These are phyloP conservation scores for Pichia rugopelliculosa DNA, from an alignment of 805 yeast genomes.

Conservation along the genomic window DNA sequence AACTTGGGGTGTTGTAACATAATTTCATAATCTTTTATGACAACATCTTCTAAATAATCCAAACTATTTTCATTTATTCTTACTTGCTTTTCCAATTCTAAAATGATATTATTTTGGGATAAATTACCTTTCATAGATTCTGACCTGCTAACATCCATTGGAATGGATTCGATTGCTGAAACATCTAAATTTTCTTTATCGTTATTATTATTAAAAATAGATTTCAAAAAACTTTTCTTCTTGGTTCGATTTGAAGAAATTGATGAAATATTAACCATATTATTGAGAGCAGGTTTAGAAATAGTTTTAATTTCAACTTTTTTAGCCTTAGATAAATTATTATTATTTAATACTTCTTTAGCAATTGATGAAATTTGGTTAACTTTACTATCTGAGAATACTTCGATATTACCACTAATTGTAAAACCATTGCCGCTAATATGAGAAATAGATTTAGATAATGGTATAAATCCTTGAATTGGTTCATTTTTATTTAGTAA, in stretches of 20 bases:
- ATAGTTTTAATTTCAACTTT: neutral
- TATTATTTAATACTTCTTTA: constrained; percentile 44
- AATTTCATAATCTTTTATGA: constrained; percentile 59
- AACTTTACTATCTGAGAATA: constrained; percentile 42
- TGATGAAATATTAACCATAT: constrained; percentile 6
- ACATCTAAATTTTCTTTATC: constrained; percentile 3
- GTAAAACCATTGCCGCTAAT: constrained; percentile 34
- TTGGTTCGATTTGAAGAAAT: neutral
- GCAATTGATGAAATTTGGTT: constrained; percentile 49
- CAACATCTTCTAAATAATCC: constrained; percentile 63
- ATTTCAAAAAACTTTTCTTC: constrained; percentile 10
- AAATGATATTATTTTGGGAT: constrained; percentile 1
- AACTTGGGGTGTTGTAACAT: constrained; percentile 12
- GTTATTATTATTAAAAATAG: constrained; percentile 1
- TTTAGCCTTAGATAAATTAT: too few relatives aligned
- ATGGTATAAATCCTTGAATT: constrained; percentile 25
- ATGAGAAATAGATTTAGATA: constrained; percentile 14
- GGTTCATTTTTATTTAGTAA: constrained; percentile 25
- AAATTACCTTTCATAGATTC: neutral
- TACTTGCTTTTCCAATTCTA: constrained; percentile 5
- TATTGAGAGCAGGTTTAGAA: neutral
- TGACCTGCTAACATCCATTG: neutral
- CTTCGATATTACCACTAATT: constrained; percentile 40
- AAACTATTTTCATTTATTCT: constrained; percentile 29
- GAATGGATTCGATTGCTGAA: neutral